A percentile compares a stretch with the other conserved stretches of the same genome.
Evolutionary conservation across 2,329 filamentous ascomycete genomes (phyloP).

Genomic region (Byssochlamys sp.): DNA sequence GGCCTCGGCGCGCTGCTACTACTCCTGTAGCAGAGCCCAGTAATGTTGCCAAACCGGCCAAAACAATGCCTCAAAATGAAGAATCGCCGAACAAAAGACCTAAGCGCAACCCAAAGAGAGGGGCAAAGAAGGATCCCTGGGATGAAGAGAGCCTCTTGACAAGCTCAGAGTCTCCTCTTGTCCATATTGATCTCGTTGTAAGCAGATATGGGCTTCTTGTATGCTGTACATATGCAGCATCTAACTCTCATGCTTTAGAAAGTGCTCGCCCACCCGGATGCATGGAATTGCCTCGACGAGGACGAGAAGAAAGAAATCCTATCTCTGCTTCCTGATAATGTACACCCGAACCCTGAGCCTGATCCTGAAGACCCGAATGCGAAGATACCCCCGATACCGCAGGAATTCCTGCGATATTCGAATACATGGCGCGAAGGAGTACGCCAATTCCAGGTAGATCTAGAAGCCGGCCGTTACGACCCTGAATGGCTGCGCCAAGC

Average conservation of each 20-base stretch:
- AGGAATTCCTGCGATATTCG: conserved; percentile 35
- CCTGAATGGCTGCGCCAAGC: conserved; percentile 50
- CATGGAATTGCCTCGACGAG: conserved; percentile 35
- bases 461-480: conserved; percentile 47
- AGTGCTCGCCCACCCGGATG: conserved; percentile 29
- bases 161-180: conserved; percentile 27
- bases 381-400: conserved; percentile 30
- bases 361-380: conserved; percentile 18
- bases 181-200: conserved; percentile 32
- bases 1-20: conserved; percentile 10
- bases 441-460: conserved; percentile 47
- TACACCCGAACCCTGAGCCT: conserved; percentile 25
- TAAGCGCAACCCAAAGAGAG: conserved; percentile 24
- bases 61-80: conserved; percentile 17
- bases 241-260: conserved; percentile 19
- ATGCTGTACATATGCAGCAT: neutral
- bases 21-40: conserved; percentile 18
- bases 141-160: conserved; percentile 31
- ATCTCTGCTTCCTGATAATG: conserved; percentile 31
- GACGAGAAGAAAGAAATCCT: conserved; percentile 33
- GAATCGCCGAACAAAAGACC: conserved; percentile 15
- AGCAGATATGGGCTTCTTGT: conserved; percentile 6
- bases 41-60: conserved; percentile 14
- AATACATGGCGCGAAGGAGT: conserved; percentile 45
- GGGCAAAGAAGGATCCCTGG: conserved; percentile 27